Base-by-base conservation (phyloP, 2,329 filamentous ascomycete genomes). In the Penicillium paneum region DNA sequence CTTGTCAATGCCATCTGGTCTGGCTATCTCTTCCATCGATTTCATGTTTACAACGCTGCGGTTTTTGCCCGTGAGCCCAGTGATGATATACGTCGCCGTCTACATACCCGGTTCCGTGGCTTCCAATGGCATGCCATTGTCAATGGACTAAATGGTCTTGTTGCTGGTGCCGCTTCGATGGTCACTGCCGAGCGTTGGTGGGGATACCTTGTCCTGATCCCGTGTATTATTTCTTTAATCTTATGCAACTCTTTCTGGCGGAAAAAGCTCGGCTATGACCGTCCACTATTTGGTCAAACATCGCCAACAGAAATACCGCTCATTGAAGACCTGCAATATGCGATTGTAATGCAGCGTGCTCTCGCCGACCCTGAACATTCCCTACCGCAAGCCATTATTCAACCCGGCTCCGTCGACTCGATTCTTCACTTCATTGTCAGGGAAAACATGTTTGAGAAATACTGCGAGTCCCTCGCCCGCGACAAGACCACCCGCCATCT, bases 221-320 rank as follows among this genome's bases (percentile, higher is more conserved):
- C 80, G 0, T 81, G 81, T 57, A 78, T 83, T 8, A 52, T 78
- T 3, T 68, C 74, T 0, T 73, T 78, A 1, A 68, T 79, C 2
- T 65, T 75, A 8, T 78, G 76, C 62, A 82, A 82, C 47, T 66
- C 73, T n/a, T 76, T 78, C 65, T 82, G 78, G 77, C 67, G 79
- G 1, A 64, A 64, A 4, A 67, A 73, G 21, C 71, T 82, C 1
- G 79, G 79, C 0, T 82, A 83, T 52, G 72, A 76, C 47, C 70
- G 76, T 0, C 67, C 69, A 3, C 51, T 71, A 1, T 47, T 73
- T 11, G 59, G 54, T 1, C 29, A 59, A 8, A 41, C 42, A 3
- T 56, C 59, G 0, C 17, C 58, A 10, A 39, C 48, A 5, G 48
- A 36, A 5, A 41, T 60, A 41, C 55, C 64, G 0, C 52, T 73